Evolutionary conservation across 1,284 basidiomycete species (phyloP), one percentile per base, ranked within the genome.

Genomic region (Golubevia pallescens): DNA sequence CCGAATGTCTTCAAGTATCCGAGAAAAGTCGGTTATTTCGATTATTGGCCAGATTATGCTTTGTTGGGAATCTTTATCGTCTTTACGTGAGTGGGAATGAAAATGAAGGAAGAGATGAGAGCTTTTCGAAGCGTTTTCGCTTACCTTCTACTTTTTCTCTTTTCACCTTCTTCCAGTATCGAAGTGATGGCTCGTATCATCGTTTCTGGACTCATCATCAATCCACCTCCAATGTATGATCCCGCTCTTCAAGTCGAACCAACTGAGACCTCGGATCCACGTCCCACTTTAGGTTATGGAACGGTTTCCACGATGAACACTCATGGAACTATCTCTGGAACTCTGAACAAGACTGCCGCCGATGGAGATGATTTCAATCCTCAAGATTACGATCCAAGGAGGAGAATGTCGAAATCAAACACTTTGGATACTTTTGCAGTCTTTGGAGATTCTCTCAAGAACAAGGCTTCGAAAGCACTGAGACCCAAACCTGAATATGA

Each of bases 141-240:
- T 28, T 28, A 28, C 28, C 28, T 28, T 28, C 28, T 28, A 28
- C 28, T 28, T 7, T 28, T 48, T 28, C 32, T n/a, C n/a, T 58
- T 48, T 10, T 16, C 4, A 10, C 42, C 8, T 19, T 10, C 34
- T n/a, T n/a, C n/a, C n/a, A 63, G 62, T 5, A 20, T 85, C 14
- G 83, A 85, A 65, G 62, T 85, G 24, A 1, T 70, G 0, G 75
- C 77, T 1, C 74, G 80, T 13, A 72, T 85, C 61, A 68, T 84
- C 24, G 81, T 85, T 0, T 82, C 80, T 0, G 83, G 83, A 1
- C 66, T 85, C 54, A 51, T 85, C 54, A 81, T 85, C 67, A 81
- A 85, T 52, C 83, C 83, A n/a, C 81, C 81, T n/a, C 70, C 73
- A 7, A 62, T 65, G 57, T 75, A 66, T 24, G 56, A 61, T 8